Evolutionary conservation across 2,329 filamentous ascomycete species (phyloP).

Genomic region (Trichoderma sp.): DNA sequence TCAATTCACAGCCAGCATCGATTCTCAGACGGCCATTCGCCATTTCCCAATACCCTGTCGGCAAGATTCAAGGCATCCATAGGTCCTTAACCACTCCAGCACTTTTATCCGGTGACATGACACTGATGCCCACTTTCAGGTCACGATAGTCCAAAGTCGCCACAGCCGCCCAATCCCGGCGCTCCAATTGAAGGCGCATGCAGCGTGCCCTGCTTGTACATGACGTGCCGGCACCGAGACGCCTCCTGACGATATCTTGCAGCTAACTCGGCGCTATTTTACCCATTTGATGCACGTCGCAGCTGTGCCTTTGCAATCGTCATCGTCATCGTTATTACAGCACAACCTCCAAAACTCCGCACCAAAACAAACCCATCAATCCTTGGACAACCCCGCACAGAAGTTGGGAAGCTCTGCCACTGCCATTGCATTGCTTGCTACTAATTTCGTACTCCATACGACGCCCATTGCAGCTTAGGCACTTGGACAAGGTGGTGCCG

Average conservation of each 20-base stretch:
- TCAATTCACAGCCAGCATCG: background rate
- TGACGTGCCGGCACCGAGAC: constrained; percentile 11
- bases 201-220: background rate
- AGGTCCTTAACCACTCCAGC: constrained; percentile 5
- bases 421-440: background rate
- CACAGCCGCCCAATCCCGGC: constrained; percentile 11
- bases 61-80: background rate
- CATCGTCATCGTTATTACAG: background rate
- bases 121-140: constrained; percentile 11
- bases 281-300: constrained; percentile 8
- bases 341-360: background rate
- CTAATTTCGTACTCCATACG: background rate
- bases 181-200: constrained; percentile 8
- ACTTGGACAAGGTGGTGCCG: background rate
- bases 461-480: constrained; percentile 1
- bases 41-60: background rate
- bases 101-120: background rate
- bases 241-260: constrained; percentile 16
- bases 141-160: constrained; percentile 12
- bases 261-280: background rate
- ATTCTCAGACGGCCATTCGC: background rate
- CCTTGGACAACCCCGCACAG: constrained; percentile 8
- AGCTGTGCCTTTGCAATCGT: constrained; percentile 5
- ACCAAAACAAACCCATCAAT: background rate
- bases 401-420: background rate